Evolutionary conservation across 345 rosid genomes (phyloP).

Genomic region (Euphorbia peplus): DNA sequence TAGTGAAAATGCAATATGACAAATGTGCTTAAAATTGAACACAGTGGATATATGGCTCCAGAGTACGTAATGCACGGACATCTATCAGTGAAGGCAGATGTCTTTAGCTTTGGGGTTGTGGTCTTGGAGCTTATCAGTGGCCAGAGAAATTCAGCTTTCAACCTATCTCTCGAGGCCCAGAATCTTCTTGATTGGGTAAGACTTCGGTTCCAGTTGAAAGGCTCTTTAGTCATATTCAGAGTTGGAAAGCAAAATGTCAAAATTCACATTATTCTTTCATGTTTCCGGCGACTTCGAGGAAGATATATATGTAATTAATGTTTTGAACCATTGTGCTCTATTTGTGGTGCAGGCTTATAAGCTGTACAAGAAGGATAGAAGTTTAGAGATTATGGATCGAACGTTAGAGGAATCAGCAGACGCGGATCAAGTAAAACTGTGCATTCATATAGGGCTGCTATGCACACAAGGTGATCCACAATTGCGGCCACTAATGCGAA

Average conservation of each 20-base stretch:
- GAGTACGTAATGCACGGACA: slow-evolving; percentile 85
- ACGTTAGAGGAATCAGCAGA: slow-evolving; percentile 48
- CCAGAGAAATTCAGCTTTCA: slow-evolving; percentile 64
- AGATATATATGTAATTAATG: neutral
- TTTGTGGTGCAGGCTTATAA: slow-evolving; percentile 59
- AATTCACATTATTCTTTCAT: too few species aligned
- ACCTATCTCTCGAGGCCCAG: slow-evolving; percentile 40
- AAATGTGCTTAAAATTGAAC: slow-evolving; percentile 19
- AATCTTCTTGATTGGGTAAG: slow-evolving; percentile 94
- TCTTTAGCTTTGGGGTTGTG: slow-evolving; percentile 96
- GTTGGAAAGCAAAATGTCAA: too few species aligned
- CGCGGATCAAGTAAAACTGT: slow-evolving; percentile 52
- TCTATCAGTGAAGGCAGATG: slow-evolving; percentile 81
- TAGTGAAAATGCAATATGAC: slow-evolving; percentile 4
- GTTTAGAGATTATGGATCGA: slow-evolving; percentile 68
- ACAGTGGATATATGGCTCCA: slow-evolving; percentile 98
- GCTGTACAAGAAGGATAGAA: slow-evolving; percentile 59
- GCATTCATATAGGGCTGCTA: slow-evolving; percentile 74
- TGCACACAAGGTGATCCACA: slow-evolving; percentile 85
- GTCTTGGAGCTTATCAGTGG: slow-evolving; percentile 83
- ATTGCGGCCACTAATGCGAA: slow-evolving; percentile 59
- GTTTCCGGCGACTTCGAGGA: neutral
- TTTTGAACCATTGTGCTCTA: neutral
- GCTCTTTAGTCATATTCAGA: neutral
- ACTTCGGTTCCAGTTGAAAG: slow-evolving; percentile 1